Evolutionary conservation across 1,284 basidiomycete genomes (phyloP).

Genomic region (Ustilago cynodontis): DNA sequence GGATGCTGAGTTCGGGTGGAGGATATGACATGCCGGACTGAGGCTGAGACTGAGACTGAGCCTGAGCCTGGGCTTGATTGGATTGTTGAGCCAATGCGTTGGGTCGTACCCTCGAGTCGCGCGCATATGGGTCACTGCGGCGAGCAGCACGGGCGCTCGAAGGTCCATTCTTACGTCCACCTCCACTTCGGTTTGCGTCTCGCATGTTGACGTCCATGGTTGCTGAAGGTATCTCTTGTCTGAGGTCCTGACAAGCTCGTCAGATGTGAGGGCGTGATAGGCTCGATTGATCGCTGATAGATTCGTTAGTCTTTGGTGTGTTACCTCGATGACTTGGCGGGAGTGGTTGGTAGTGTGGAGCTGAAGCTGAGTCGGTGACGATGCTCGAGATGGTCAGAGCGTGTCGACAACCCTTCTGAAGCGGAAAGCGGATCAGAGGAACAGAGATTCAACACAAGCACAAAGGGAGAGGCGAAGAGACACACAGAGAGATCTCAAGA

Average conservation of each 20-base stretch:
- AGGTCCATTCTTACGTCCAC: conserved; percentile 31
- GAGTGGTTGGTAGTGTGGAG: too few species aligned
- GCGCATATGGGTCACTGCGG: conserved; percentile 48
- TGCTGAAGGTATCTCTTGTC: background rate
- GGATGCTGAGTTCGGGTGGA: conserved; percentile 60
- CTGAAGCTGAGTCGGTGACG: too few species aligned
- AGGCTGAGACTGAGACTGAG: background rate
- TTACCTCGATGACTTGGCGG: too few species aligned
- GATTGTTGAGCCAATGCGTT: conserved; percentile 9
- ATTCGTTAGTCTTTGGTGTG: background rate
- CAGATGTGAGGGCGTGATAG: background rate
- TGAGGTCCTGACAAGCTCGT: background rate
- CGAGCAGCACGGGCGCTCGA: conserved; percentile 31
- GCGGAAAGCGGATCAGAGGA: background rate
- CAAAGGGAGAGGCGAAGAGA: background rate
- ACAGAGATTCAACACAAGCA: background rate
- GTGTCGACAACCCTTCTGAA: background rate
- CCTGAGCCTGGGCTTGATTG: background rate
- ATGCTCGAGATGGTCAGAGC: conserved; percentile 1
- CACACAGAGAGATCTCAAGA: conserved; percentile 3
- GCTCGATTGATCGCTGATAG: background rate
- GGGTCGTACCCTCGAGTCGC: conserved; percentile 33
- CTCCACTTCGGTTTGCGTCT: conserved; percentile 33
- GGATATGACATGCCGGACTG: conserved; percentile 42
- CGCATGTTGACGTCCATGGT: conserved; percentile 44